A percentile compares a stretch with the other conserved stretches of the same genome.
phyloP scores from a whole-genome alignment of 768 basidiomycete species.

The Hericium erinaceus region DNA sequence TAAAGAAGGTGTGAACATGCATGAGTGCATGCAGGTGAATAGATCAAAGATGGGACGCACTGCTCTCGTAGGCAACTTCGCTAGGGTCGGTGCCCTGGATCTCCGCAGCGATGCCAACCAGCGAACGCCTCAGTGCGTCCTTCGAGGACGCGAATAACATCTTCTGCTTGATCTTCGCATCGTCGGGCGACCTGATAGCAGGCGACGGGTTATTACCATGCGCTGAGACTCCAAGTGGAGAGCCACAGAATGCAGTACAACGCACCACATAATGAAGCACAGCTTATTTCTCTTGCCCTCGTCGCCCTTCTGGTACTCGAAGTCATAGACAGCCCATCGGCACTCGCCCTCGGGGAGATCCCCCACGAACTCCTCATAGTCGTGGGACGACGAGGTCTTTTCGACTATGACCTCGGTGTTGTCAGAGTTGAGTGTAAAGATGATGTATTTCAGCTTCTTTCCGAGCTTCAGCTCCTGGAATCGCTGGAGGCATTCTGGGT shows the following conservation, averaged over 20 bases:
- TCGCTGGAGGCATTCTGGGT: slow-evolving; percentile 43
- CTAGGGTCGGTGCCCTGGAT: slow-evolving; percentile 76
- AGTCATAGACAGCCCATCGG: slow-evolving; percentile 90
- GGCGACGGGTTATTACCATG: neutral
- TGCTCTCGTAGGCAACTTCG: slow-evolving; percentile 63
- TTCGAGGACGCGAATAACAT: slow-evolving; percentile 90
- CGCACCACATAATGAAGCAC: slow-evolving; percentile 72
- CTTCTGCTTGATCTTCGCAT: slow-evolving; percentile 80
- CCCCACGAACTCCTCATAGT: slow-evolving; percentile 66
- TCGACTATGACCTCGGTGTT: slow-evolving; percentile 71
- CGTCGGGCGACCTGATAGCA: slow-evolving; percentile 70
- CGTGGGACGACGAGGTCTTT: slow-evolving; percentile 40
- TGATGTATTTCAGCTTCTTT: slow-evolving; percentile 76
- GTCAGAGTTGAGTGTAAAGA: slow-evolving; percentile 56
- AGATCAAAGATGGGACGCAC: slow-evolving; percentile 35
- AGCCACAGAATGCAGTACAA: neutral
- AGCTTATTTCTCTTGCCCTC: slow-evolving; percentile 84
- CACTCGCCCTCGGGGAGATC: slow-evolving; percentile 70
- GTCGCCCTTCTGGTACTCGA: slow-evolving; percentile 67
- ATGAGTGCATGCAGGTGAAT: neutral
- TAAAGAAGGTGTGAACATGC: neutral
- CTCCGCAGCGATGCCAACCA: slow-evolving; percentile 72
- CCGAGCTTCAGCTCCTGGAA: slow-evolving; percentile 69
- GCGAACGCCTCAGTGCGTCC: slow-evolving; percentile 61
- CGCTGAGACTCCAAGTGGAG: neutral